phyloP scores from a whole-genome alignment of 331 rosid species.

The Malus hybrid region DNA sequence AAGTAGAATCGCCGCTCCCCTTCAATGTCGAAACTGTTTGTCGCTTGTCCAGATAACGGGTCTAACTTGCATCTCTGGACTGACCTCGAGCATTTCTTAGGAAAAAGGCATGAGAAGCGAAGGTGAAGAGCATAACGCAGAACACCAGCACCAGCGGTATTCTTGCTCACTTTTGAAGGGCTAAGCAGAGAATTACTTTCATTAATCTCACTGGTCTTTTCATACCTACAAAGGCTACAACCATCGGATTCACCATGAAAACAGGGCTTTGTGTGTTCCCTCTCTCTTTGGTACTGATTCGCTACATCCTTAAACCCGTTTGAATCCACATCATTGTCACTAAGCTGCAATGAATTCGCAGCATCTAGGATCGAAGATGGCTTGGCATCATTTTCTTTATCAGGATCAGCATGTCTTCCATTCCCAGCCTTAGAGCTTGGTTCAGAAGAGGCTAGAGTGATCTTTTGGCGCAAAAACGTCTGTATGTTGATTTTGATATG shows the following conservation, averaged over 20 bases:
- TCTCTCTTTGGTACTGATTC: neutral
- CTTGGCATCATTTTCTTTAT: constrained; percentile 16
- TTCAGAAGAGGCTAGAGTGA: constrained; percentile 41
- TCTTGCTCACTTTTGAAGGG: constrained; percentile 39
- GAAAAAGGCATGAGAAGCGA: constrained; percentile 67
- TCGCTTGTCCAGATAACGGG: constrained; percentile 27
- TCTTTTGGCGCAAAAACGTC: constrained; percentile 80
- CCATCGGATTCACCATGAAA: constrained; percentile 16
- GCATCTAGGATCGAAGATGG: constrained; percentile 14
- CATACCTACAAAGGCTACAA: neutral
- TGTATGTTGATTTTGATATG: constrained; percentile 3
- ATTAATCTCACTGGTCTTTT: constrained; percentile 20
- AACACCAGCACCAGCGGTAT: constrained; percentile 32
- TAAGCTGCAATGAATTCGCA: constrained; percentile 4
- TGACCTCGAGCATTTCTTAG: constrained; percentile 53
- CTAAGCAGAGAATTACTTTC: constrained; percentile 21
- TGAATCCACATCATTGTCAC: neutral
- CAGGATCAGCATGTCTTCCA: constrained; percentile 26
- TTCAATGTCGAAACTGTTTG: constrained; percentile 25
- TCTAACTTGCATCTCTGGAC: constrained; percentile 51
- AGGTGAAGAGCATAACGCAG: constrained; percentile 89
- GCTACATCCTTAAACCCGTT: neutral
- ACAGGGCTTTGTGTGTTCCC: constrained; percentile 8
- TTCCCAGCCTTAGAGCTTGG: constrained; percentile 19
- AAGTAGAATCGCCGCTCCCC: constrained; percentile 76